Percentiles rank a stretch among this genome's conserved stretches.
These are phyloP conservation scores for Gamarada debralockiae DNA, from an alignment of 495 filamentous ascomycete species.

Conservation along the genomic window DNA sequence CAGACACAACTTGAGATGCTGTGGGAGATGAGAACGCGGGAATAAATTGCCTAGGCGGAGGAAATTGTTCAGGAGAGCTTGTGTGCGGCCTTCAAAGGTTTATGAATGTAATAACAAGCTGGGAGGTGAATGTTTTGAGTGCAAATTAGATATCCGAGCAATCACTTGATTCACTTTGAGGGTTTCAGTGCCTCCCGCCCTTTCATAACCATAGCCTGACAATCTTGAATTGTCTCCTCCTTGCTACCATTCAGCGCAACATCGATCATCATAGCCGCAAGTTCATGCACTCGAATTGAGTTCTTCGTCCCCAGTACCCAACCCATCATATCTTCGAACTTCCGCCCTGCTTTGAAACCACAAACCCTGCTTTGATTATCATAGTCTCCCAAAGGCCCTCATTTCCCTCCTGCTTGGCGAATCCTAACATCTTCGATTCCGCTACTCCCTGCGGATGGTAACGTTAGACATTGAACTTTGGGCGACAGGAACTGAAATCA, in stretches of 20 bases:
- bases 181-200: too few species aligned
- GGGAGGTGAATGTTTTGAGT: too few species aligned
- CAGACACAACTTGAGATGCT: too few species aligned
- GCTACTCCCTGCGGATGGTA: slow-evolving; percentile 10
- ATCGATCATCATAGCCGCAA: slow-evolving; percentile 38
- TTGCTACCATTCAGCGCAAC: slow-evolving; percentile 32
- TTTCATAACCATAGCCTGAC: too few species aligned
- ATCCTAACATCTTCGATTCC: slow-evolving; percentile 11
- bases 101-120: too few species aligned
- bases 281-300: slow-evolving; percentile 30
- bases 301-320: slow-evolving; percentile 10
- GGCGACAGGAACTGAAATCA: not conserved
- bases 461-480: not conserved
- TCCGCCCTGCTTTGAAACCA: slow-evolving; percentile 33
- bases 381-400: slow-evolving; percentile 8
- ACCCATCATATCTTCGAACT: slow-evolving; percentile 23
- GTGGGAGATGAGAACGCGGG: too few species aligned
- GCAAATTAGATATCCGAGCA: too few species aligned
- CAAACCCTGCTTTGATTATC: slow-evolving; percentile 26
- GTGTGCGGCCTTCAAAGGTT: too few species aligned
- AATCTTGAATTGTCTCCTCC: slow-evolving; percentile 5
- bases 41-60: too few species aligned
- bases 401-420: not conserved
- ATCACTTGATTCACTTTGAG: too few species aligned
- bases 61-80: too few species aligned